phyloP scores from a whole-genome alignment of 495 filamentous ascomycete species.

The Filosporella fistucella region DNA sequence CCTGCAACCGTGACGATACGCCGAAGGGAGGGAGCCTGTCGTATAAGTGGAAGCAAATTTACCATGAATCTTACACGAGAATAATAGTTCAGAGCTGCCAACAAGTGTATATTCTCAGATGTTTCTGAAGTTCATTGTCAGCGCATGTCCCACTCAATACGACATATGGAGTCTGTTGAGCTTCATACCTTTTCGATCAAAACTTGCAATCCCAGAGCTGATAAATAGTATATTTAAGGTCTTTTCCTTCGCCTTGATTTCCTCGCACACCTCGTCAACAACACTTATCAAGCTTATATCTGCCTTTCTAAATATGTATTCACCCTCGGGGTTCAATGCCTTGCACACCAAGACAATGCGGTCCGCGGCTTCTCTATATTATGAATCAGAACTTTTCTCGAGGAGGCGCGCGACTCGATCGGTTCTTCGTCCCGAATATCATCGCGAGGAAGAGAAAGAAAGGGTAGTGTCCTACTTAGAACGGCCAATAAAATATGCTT shows the following conservation, averaged over 20 bases:
- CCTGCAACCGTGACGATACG: slow-evolving; percentile 11
- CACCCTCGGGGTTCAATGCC: slow-evolving; percentile 9
- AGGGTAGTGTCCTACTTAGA: too few relatives aligned
- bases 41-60: slow-evolving; percentile 21
- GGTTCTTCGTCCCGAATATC: too few relatives aligned
- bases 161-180: not conserved
- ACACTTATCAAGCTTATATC: slow-evolving; percentile 20
- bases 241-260: slow-evolving; percentile 15
- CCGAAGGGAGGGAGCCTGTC: slow-evolving; percentile 14
- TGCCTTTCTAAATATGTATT: slow-evolving; percentile 18
- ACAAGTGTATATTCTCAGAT: slow-evolving; percentile 19
- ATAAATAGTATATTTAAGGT: slow-evolving; percentile 23
- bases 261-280: slow-evolving; percentile 20
- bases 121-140: slow-evolving; percentile 13
- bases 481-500: slow-evolving; percentile 37
- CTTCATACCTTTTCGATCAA: not conserved
- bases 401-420: too few relatives aligned
- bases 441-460: too few relatives aligned
- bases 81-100: slow-evolving; percentile 20
- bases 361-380: slow-evolving; percentile 9
- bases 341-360: slow-evolving; percentile 26
- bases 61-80: slow-evolving; percentile 18
- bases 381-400: too few relatives aligned
- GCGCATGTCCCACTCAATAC: not conserved
- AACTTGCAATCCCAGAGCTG: not conserved